Base-by-base conservation (phyloP, 2,329 filamentous ascomycete genomes). In the Paecilomyces fulvus region DNA sequence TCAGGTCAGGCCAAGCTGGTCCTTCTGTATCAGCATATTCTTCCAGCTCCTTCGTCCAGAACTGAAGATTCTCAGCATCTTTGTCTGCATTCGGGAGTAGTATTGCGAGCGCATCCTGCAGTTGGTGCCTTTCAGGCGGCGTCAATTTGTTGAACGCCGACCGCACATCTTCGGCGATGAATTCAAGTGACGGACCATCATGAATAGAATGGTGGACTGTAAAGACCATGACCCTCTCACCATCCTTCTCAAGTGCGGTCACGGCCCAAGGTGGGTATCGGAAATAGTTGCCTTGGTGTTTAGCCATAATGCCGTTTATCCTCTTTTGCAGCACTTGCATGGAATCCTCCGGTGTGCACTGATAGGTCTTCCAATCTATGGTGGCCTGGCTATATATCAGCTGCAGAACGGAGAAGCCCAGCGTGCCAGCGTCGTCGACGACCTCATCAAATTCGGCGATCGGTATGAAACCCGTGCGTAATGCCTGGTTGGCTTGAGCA, bases 381-480 rank as follows among this genome's bases (percentile, higher is more conserved):
- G 46, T 25, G 0, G 63, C 56, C n/a, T 66, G 30, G 2, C 61
- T 56, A 43, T 70, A 66, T 9, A 71, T 62, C 1, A 70, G 31
- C 49, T 71, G 69, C 9, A 71, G 37, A n/a, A 67, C 59, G 2
- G 57, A 62, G 56, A 69, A 62, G 54, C 64, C 54, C 21, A 59
- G 21, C 6, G 23, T 28, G 3, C 52, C 54, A 10, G 52, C 23
- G 5, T 48, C 28, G 17, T 43, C 30, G 25, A 46, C 30, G 25
- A 46, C 21, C 23, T 53, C 58, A 9, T 55, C 46, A 7, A 68
- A 55, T 25, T 65, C 64, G 3, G 67, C 68, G 21, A 63, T 60
- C 5, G 72, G 69, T 10, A 72, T 62, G 33, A 75, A 75, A 2
- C 66, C 66, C 25, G 68, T 72, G 23, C 73, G 67, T 12, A 75